Evolutionary conservation across 1,284 basidiomycete genomes (phyloP), one percentile per base, ranked within the genome.

Genomic region (Irpex rosettiformis): DNA sequence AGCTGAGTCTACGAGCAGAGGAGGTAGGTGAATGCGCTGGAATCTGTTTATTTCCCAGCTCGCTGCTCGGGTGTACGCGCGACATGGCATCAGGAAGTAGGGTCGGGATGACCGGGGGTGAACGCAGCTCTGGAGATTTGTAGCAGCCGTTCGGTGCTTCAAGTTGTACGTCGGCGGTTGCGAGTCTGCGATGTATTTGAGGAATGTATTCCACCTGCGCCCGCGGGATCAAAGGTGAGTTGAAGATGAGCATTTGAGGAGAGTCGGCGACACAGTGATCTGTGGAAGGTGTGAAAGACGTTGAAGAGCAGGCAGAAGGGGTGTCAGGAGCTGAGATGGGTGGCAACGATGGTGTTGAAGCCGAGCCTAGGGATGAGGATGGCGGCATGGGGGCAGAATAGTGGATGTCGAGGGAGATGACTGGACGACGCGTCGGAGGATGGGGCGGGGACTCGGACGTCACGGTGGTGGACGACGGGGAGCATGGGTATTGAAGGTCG

Each of bases 1-100:
- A n/a, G n/a, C n/a, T n/a, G n/a, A n/a, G n/a, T n/a, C n/a, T n/a
- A n/a, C n/a, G n/a, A n/a, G n/a, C n/a, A n/a, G n/a, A n/a, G n/a
- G n/a, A n/a, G n/a, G n/a, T n/a, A n/a, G n/a, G n/a, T n/a, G n/a
- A n/a, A n/a, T n/a, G n/a, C n/a, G n/a, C n/a, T n/a, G n/a, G n/a
- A n/a, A n/a, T n/a, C n/a, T n/a, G n/a, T n/a, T n/a, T n/a, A n/a
- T n/a, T n/a, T n/a, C n/a, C n/a, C n/a, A n/a, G n/a, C n/a, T n/a
- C n/a, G n/a, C n/a, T n/a, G n/a, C n/a, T n/a, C n/a, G n/a, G n/a
- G n/a, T n/a, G n/a, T n/a, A n/a, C n/a, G n/a, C n/a, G n/a, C n/a
- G 52, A 52, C 56, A 42, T 48, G 33, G 51, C 24, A 30, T 45
- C 30, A 28, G 47, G 5, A 53, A 52, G 43, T 54, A 59, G 47